These are phyloP conservation scores for Fusarium kyushuense DNA, from an alignment of 2,329 filamentous ascomycete species.

Conservation along the genomic window DNA sequence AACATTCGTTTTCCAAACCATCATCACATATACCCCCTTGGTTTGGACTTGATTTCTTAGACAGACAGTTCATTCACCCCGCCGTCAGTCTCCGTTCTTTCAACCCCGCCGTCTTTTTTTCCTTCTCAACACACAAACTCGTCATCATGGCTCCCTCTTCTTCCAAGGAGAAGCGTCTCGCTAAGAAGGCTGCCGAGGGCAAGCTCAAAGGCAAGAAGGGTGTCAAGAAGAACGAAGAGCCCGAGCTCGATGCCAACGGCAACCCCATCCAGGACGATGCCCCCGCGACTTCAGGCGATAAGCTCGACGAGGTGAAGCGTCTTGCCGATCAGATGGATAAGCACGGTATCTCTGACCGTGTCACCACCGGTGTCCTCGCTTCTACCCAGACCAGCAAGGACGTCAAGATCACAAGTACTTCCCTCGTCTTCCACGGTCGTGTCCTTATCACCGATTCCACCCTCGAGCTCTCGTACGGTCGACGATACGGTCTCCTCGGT, in stretches of 20 bases:
- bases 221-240: conserved; percentile 76
- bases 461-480: conserved; percentile 91
- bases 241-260: conserved; percentile 73
- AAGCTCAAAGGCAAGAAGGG: conserved; percentile 75
- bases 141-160: conserved; percentile 69
- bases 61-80: conserved; percentile 27
- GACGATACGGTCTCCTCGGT: conserved; percentile 93
- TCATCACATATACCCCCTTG: conserved; percentile 37
- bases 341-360: conserved; percentile 94
- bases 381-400: conserved; percentile 89
- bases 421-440: conserved; percentile 96
- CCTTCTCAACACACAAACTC: conserved; percentile 14
- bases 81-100: conserved; percentile 45
- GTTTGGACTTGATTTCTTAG: conserved; percentile 45
- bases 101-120: conserved; percentile 45
- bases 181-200: conserved; percentile 78
- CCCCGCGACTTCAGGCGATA: conserved; percentile 76
- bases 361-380: conserved; percentile 95
- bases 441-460: conserved; percentile 95
- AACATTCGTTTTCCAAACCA: conserved; percentile 42
- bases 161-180: conserved; percentile 78
- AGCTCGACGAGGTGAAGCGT: conserved; percentile 85
- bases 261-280: conserved; percentile 64
- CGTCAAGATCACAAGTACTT: conserved; percentile 95
- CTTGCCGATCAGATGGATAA: conserved; percentile 95